Evolutionary conservation across 768 basidiomycete genomes (phyloP).

Genomic region (Holtermanniella nyarrowii): DNA sequence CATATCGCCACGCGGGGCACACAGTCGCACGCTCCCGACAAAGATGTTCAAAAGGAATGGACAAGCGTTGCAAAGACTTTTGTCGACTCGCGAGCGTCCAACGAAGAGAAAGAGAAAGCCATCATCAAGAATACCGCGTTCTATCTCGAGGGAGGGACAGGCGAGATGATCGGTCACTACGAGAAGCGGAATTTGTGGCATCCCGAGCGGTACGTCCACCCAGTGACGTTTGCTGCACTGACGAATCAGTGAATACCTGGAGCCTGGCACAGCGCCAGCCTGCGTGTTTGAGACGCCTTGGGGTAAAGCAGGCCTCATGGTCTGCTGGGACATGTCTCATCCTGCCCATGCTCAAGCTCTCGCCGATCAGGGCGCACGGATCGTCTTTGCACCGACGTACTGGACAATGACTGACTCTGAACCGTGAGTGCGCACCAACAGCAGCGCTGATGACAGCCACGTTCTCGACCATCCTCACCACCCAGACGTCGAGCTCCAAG

Average conservation of each 20-base stretch:
- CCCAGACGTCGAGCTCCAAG: slow-evolving; percentile 19
- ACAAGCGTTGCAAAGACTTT: slow-evolving; percentile 3
- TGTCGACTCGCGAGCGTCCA: neutral
- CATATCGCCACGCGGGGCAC: slow-evolving; percentile 4
- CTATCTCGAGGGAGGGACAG: slow-evolving; percentile 22
- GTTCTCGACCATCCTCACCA: slow-evolving; percentile 15
- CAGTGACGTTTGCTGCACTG: neutral
- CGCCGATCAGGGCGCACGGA: slow-evolving; percentile 27
- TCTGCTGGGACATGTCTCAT: slow-evolving; percentile 38
- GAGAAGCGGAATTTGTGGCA: slow-evolving; percentile 36
- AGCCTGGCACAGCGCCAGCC: slow-evolving; percentile 21
- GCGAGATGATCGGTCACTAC: slow-evolving; percentile 22
- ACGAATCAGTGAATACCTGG: slow-evolving; percentile 23
- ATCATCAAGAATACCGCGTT: slow-evolving; percentile 29
- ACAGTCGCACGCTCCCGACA: neutral
- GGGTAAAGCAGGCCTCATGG: slow-evolving; percentile 29
- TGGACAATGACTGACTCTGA: slow-evolving; percentile 33
- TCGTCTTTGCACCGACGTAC: slow-evolving; percentile 33
- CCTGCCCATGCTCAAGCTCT: slow-evolving; percentile 23
- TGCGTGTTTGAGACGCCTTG: slow-evolving; percentile 26
- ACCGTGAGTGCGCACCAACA: slow-evolving; percentile 21
- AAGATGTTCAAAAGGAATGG: neutral
- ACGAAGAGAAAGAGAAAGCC: slow-evolving; percentile 15
- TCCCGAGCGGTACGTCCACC: slow-evolving; percentile 25
- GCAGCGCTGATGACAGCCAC: slow-evolving; percentile 4